These are phyloP conservation scores for Suhomyces panamericanus DNA, from an alignment of 1,139 yeast genomes.

Conservation along the genomic window DNA sequence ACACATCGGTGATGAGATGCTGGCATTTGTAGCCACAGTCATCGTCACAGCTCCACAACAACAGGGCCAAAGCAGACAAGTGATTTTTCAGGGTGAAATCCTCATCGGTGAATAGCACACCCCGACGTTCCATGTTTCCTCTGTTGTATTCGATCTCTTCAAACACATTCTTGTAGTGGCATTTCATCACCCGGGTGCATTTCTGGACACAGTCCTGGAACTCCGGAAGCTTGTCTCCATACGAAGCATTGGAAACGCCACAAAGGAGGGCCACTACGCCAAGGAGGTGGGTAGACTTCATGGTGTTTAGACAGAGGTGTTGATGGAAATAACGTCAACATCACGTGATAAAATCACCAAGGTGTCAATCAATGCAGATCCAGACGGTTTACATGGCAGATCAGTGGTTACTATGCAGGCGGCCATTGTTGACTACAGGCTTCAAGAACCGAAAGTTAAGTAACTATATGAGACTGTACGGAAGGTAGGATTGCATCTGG, in stretches of 20 bases:
- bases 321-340: not conserved
- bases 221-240: constrained; percentile 21
- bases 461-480: no score
- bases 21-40: constrained; percentile 48
- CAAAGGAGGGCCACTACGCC: not conserved
- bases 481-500: no score
- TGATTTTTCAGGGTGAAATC: constrained; percentile 11
- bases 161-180: constrained; percentile 13
- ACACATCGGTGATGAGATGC: constrained; percentile 33
- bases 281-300: constrained; percentile 1
- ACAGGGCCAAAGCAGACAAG: constrained; percentile 8
- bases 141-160: constrained; percentile 8
- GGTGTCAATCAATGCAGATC: no score
- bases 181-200: constrained; percentile 15
- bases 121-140: not conserved
- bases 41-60: constrained; percentile 39
- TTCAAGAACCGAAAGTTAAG: not conserved
- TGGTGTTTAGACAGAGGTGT: not conserved
- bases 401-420: no score
- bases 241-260: constrained; percentile 12
- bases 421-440: no score
- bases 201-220: constrained; percentile 16
- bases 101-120: not conserved
- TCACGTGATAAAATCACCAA: not conserved
- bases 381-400: no score